These are phyloP conservation scores for Chytridiales sp. DNA, from an alignment of 371 early-diverging fungal genomes.

Conservation along the genomic window DNA sequence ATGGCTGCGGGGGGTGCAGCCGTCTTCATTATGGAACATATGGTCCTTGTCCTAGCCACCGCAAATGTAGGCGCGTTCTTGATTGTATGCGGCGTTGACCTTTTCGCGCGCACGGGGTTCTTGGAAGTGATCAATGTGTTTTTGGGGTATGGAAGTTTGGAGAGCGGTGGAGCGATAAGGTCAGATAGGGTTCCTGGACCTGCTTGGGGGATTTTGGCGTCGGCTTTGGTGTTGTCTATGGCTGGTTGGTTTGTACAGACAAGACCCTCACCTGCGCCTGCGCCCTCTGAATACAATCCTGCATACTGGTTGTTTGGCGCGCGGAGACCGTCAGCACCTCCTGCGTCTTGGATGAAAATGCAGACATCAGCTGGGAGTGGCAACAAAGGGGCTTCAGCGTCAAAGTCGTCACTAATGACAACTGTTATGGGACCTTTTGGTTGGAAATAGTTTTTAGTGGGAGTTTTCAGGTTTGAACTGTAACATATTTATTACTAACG, in stretches of 20 bases:
- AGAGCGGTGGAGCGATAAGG: conserved; percentile 5
- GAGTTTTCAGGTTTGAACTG: no score
- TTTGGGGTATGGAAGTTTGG: conserved; percentile 2
- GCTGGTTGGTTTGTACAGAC: conserved; percentile 35
- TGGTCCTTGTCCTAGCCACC: conserved; percentile 58
- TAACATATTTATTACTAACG: no score
- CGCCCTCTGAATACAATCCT: conserved; percentile 27
- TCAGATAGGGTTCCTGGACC: conserved; percentile 15
- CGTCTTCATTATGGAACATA: conserved; percentile 52
- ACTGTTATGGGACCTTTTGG: conserved; percentile 2
- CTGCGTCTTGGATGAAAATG: conserved; percentile 30
- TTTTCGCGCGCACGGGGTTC: conserved; percentile 74
- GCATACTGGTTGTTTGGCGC: conserved; percentile 34
- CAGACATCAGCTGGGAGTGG: background rate
- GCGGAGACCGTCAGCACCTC: conserved; percentile 10
- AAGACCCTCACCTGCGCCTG: conserved; percentile 18
- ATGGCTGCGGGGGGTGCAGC: conserved; percentile 27
- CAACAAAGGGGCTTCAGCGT: background rate
- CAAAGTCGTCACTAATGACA: background rate
- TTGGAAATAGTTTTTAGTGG: conserved; percentile 11
- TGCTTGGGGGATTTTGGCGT: conserved; percentile 29
- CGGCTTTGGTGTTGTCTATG: conserved; percentile 19
- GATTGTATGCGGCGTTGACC: conserved; percentile 69
- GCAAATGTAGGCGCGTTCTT: conserved; percentile 67
- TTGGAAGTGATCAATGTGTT: conserved; percentile 13